Percentiles rank a stretch among this genome's conserved stretches.
These are phyloP conservation scores for Cylindrotheca closterium DNA, from an alignment of 108 stramenopile species.

Conservation along the genomic window DNA sequence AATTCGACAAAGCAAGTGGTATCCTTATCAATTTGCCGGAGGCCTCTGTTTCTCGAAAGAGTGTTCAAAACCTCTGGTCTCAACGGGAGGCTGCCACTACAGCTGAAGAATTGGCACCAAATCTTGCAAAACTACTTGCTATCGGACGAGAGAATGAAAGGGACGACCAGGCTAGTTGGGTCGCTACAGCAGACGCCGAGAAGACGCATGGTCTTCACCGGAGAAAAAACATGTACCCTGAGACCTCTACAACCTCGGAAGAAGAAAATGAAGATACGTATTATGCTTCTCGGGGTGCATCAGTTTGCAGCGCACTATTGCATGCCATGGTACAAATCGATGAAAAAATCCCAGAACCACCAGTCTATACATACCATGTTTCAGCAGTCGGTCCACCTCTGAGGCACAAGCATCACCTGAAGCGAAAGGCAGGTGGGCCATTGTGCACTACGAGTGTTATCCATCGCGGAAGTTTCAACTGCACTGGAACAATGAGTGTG, in stretches of 20 bases:
- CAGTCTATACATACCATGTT: conserved; percentile 54
- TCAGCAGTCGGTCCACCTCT: conserved; percentile 8
- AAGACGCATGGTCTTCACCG: neutral
- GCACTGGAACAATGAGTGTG: conserved; percentile 45
- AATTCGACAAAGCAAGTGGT: conserved; percentile 66
- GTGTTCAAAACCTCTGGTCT: neutral
- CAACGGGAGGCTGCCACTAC: conserved; percentile 27
- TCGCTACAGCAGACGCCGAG: neutral
- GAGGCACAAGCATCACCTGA: conserved; percentile 8
- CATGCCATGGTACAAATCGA: conserved; percentile 88
- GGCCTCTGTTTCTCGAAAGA: neutral
- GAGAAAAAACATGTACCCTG: conserved; percentile 44
- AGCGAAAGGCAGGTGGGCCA: conserved; percentile 19
- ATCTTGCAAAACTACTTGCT: conserved; percentile 70
- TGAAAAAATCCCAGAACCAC: conserved; percentile 66
- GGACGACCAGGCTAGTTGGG: neutral
- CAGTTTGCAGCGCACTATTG: conserved; percentile 70
- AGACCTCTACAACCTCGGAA: conserved; percentile 66
- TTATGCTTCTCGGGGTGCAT: conserved; percentile 70
- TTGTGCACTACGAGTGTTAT: neutral
- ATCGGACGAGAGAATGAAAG: conserved; percentile 51
- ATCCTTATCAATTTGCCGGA: conserved; percentile 50
- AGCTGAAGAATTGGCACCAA: conserved; percentile 55
- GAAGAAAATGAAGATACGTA: conserved; percentile 78
- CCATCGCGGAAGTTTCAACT: conserved; percentile 47